These are phyloP conservation scores for Trichosporon inkin DNA, from an alignment of 1,284 basidiomycete species.

Conservation along the genomic window DNA sequence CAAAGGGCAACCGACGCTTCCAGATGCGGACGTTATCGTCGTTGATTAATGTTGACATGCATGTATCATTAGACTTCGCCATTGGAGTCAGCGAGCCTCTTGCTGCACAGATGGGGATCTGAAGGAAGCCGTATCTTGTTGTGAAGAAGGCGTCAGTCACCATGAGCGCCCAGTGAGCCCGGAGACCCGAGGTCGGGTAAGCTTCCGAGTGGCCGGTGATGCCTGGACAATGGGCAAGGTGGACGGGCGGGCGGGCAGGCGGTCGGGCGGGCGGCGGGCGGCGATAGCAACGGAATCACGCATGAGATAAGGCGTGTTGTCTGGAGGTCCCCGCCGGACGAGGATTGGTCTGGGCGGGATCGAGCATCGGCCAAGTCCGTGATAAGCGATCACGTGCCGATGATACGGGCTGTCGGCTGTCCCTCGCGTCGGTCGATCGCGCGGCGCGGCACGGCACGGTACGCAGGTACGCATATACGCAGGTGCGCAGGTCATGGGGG, in stretches of 20 bases:
- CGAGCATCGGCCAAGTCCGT: conserved; percentile 4
- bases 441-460: too few relatives aligned
- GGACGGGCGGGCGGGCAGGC: too few relatives aligned
- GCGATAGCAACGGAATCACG: too few relatives aligned
- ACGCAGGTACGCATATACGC: too few relatives aligned
- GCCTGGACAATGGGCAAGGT: background rate
- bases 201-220: background rate
- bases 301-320: background rate
- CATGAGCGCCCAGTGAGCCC: too few relatives aligned
- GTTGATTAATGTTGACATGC: background rate
- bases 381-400: conserved; percentile 7
- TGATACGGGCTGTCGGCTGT: conserved; percentile 2
- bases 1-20: background rate
- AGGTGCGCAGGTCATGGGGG: background rate
- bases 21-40: background rate
- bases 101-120: background rate
- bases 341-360: background rate
- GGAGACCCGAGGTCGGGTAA: too few relatives aligned
- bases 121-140: too few relatives aligned
- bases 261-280: too few relatives aligned
- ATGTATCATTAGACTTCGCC: conserved; percentile 4
- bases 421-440: background rate
- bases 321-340: background rate
- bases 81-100: background rate
- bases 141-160: too few relatives aligned